phyloP scores from a whole-genome alignment of 2,329 filamentous ascomycete species.

The Apiospora rasikravindrae region DNA sequence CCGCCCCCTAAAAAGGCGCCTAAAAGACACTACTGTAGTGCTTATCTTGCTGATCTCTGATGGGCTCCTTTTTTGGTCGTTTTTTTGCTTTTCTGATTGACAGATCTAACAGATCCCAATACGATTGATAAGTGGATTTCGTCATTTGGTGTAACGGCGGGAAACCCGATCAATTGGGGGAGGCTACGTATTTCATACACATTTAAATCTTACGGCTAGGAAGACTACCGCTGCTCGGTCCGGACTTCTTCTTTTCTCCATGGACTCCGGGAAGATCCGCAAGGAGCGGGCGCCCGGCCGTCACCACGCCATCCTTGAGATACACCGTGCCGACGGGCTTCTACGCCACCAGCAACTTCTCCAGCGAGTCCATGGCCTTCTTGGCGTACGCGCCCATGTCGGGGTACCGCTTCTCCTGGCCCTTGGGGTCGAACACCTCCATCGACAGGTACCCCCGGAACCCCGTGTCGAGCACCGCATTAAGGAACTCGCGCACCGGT shows the following conservation, averaged over 20 bases:
- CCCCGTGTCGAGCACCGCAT: conserved; percentile 70
- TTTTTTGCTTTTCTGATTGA: too few relatives aligned
- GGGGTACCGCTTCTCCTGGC: conserved; percentile 51
- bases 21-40: neutral
- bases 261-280: too few relatives aligned
- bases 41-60: neutral
- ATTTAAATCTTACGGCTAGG: neutral
- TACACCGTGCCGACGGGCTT: neutral
- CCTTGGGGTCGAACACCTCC: conserved; percentile 70
- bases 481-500: conserved; percentile 67
- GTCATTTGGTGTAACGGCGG: neutral
- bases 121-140: neutral
- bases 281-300: neutral
- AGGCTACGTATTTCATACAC: neutral
- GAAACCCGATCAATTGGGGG: neutral
- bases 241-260: neutral
- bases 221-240: neutral
- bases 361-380: conserved; percentile 55
- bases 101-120: neutral
- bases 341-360: conserved; percentile 36
- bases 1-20: neutral
- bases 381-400: conserved; percentile 53
- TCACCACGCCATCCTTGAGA: neutral
- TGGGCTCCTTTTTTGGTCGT: neutral
- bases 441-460: conserved; percentile 71